These are phyloP conservation scores for Boletus barrowsii DNA, from an alignment of 768 basidiomycete genomes.

Conservation along the genomic window DNA sequence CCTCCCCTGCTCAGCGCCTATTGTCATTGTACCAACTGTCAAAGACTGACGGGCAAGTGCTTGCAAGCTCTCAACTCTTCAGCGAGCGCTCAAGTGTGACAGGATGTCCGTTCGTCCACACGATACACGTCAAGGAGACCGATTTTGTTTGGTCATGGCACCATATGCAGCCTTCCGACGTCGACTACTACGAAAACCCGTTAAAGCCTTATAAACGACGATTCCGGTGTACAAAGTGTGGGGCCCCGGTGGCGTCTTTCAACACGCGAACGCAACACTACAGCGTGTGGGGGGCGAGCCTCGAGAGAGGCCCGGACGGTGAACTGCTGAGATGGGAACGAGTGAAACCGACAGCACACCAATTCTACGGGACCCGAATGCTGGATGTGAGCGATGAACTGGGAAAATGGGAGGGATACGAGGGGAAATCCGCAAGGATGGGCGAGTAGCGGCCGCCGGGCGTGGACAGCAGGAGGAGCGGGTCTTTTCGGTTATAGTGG, in stretches of 20 bases:
- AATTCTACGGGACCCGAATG: constrained; percentile 64
- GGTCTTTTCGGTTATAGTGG: constrained; percentile 13
- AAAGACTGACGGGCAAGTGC: constrained; percentile 50
- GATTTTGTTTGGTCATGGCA: constrained; percentile 50
- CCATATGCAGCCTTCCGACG: constrained; percentile 23
- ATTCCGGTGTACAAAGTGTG: constrained; percentile 62
- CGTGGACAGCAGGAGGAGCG: neutral
- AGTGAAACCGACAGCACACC: constrained; percentile 57
- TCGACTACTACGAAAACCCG: constrained; percentile 48
- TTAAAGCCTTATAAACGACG: constrained; percentile 59
- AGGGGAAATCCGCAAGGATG: constrained; percentile 41
- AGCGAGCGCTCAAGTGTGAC: neutral
- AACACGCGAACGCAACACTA: constrained; percentile 47
- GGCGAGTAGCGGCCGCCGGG: neutral
- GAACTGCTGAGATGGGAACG: constrained; percentile 50
- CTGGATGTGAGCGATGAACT: constrained; percentile 54
- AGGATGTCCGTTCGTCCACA: constrained; percentile 56
- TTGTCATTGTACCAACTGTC: constrained; percentile 72
- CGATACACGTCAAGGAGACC: constrained; percentile 50
- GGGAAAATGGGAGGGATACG: constrained; percentile 68
- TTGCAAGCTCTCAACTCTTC: neutral
- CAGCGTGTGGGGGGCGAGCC: constrained; percentile 57
- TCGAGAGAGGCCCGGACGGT: constrained; percentile 52
- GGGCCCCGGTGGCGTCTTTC: constrained; percentile 48
- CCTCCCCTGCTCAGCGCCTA: constrained; percentile 55